phyloP scores from a whole-genome alignment of 441 rosid species.

The Pelargonium citronellum region DNA sequence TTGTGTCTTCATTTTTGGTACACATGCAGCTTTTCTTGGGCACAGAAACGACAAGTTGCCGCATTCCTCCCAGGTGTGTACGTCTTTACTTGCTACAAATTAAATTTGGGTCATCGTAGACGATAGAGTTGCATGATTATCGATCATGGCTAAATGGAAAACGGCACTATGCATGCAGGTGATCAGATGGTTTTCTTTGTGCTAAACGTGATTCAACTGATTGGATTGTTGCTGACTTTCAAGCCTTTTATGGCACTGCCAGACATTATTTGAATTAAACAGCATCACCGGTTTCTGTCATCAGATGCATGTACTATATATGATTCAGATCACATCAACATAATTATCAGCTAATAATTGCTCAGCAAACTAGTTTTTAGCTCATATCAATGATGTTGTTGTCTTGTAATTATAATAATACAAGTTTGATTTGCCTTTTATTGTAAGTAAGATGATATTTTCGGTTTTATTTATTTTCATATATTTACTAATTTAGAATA shows the following conservation, averaged over 20 bases:
- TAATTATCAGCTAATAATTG: too few species aligned
- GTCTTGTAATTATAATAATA: too few species aligned
- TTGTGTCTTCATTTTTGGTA: not conserved
- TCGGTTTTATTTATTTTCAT: too few species aligned
- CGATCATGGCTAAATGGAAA: not conserved
- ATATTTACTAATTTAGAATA: too few species aligned
- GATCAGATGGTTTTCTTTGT: constrained; percentile 41
- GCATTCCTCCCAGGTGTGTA: constrained; percentile 30
- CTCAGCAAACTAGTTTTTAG: too few species aligned
- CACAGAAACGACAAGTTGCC: constrained; percentile 37
- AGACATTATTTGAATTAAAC: not conserved
- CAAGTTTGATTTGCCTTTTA: too few species aligned
- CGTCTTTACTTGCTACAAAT: not conserved
- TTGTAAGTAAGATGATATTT: too few species aligned
- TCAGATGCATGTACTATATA: too few species aligned
- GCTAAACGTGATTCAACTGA: constrained; percentile 30
- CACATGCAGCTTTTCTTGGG: constrained; percentile 36
- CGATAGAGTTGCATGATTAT: not conserved
- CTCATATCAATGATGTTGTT: too few species aligned
- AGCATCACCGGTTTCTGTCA: too few species aligned
- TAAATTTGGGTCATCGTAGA: not conserved
- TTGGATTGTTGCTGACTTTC: constrained; percentile 40
- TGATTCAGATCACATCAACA: too few species aligned
- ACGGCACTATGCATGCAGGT: constrained; percentile 25
- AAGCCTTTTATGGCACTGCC: constrained; percentile 43